Evolutionary conservation across 768 basidiomycete genomes (phyloP), one percentile per base, ranked within the genome.

Genomic region (Leccinum variicolor): DNA sequence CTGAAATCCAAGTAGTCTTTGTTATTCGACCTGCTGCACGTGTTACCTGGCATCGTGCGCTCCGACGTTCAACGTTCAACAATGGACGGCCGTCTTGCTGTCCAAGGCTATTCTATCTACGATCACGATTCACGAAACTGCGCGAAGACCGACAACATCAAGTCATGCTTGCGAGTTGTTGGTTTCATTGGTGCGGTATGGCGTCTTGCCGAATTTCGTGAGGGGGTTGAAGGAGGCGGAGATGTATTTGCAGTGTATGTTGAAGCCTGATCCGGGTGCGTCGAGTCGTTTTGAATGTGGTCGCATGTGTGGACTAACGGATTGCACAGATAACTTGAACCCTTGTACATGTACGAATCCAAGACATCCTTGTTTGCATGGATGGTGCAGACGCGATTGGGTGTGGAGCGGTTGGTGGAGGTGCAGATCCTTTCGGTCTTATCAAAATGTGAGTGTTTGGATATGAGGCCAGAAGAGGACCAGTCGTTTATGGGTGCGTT

Each of bases 311-410:
- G 45, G 15, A 39, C 36, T 45, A 46, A 29, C 11, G 5, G 48
- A 2, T 45, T 36, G 49, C 14, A 0, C 62, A 96, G 95, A 92
- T 62, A 91, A 94, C 57, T 74, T 98, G 29, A 94, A 96, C 65
- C 80, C 92, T 77, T 95, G 36, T 98, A 96, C 73, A 90, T 98
- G 15, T 98, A 94, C 65, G 96, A 98, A 69, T 84, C 94, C 15
- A 96, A 96, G 73, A 87, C 95, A 84, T 91, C 94, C 4, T 76
- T 97, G 60, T 84, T 98, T 58, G 82, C 89, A 25, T 83, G 93
- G 31, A 84, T 97, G 75, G 84, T 92, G 0, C 88, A 94, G 68
- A 90, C 85, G 3, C 80, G 89, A 47, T 75, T 80, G 56, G 96
- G 95, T 2, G 93, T 92, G 2, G 94, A 97, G 66, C 82, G 86